phyloP scores from a whole-genome alignment of 768 basidiomycete species.

The Psilocybe cyanescens region DNA sequence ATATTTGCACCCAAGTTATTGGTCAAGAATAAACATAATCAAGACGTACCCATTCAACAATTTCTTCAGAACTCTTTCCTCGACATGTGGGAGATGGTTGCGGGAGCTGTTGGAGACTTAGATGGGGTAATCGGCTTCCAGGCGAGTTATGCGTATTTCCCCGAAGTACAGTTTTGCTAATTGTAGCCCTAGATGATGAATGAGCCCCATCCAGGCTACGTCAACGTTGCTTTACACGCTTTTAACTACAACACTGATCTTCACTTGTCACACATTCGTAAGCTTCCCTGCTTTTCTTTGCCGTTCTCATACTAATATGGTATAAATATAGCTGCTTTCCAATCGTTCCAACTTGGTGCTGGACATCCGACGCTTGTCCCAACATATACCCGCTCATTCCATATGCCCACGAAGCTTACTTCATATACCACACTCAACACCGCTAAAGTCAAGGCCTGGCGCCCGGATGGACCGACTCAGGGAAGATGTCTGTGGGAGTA shows the following conservation, averaged over 20 bases:
- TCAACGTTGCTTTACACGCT: constrained; percentile 77
- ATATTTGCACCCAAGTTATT: constrained; percentile 79
- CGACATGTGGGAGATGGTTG: constrained; percentile 74
- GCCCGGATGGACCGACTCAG: constrained; percentile 68
- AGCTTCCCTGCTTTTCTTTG: constrained; percentile 33
- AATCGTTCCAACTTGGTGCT: constrained; percentile 92
- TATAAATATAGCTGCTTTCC: constrained; percentile 65
- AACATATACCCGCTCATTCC: constrained; percentile 85
- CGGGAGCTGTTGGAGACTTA: constrained; percentile 67
- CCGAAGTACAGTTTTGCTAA: not conserved
- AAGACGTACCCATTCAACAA: constrained; percentile 69
- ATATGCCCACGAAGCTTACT: constrained; percentile 78
- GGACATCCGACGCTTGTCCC: constrained; percentile 84
- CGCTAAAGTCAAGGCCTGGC: constrained; percentile 67
- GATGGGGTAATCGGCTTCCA: constrained; percentile 89
- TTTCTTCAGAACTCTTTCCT: constrained; percentile 86
- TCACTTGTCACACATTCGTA: constrained; percentile 79
- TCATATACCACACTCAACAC: constrained; percentile 63
- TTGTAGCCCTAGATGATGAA: constrained; percentile 73
- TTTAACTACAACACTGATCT: constrained; percentile 97
- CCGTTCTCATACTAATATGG: not conserved
- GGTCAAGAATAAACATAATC: constrained; percentile 48
- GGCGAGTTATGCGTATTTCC: constrained; percentile 44
- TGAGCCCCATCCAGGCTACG: constrained; percentile 93
- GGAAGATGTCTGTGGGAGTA: constrained; percentile 85